Evolutionary conservation across 2,329 filamentous ascomycete species (phyloP).

Genomic region (Stagonosporopsis rhizophila): DNA sequence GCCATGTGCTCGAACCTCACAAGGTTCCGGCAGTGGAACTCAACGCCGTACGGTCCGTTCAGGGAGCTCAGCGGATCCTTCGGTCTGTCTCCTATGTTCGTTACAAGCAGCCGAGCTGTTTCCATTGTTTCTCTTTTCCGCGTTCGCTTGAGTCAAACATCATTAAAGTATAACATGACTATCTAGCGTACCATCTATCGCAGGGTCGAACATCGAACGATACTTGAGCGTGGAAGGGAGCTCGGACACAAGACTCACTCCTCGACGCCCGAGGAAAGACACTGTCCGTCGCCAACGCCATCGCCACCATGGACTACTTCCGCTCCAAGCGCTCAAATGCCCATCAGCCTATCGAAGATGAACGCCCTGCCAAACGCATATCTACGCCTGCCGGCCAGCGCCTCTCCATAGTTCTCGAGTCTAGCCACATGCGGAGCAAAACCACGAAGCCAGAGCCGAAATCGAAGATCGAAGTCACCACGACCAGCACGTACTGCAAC

Average conservation of each 20-base stretch:
- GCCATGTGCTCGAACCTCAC: constrained; percentile 25
- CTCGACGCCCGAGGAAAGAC: constrained; percentile 9
- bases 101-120: constrained; percentile 11
- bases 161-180: constrained; percentile 13
- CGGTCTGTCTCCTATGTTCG: constrained; percentile 10
- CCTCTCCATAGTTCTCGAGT: constrained; percentile 52
- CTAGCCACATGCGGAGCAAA: constrained; percentile 27
- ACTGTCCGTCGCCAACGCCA: constrained; percentile 5
- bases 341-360: constrained; percentile 33
- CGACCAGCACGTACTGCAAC: constrained; percentile 40
- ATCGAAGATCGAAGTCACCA: constrained; percentile 37
- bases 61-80: constrained; percentile 2
- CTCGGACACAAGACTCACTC: constrained; percentile 7
- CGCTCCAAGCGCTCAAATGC: constrained; percentile 29
- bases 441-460: constrained; percentile 30
- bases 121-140: constrained; percentile 9
- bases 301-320: constrained; percentile 36
- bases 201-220: constrained; percentile 15
- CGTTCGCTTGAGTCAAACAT: constrained; percentile 16
- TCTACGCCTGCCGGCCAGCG: constrained; percentile 53
- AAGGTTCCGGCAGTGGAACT: constrained; percentile 15
- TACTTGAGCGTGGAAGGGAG: constrained; percentile 12
- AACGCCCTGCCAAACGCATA: constrained; percentile 50
- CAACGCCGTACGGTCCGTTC: constrained; percentile 13
- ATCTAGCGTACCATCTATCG: constrained; percentile 12